phyloP scores from a whole-genome alignment of 1,284 basidiomycete genomes.

The Tranzscheliella williamsii region DNA sequence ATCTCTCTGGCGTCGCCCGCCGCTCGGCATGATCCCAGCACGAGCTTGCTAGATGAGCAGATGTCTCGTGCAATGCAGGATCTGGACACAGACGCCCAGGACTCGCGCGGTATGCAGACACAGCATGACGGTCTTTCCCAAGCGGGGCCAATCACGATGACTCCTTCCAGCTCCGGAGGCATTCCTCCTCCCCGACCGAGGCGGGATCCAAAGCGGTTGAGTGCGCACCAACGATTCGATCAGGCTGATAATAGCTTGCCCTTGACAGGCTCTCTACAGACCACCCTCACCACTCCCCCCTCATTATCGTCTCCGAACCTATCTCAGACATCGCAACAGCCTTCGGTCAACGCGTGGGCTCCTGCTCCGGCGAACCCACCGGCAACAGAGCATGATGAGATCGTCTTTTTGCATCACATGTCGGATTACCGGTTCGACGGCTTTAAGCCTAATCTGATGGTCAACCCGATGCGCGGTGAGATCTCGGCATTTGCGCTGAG shows the following conservation, averaged over 20 bases:
- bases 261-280: too few relatives aligned
- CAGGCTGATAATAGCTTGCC: too few relatives aligned
- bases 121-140: too few relatives aligned
- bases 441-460: slow-evolving; percentile 52
- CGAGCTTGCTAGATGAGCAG: slow-evolving; percentile 20
- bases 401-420: slow-evolving; percentile 28
- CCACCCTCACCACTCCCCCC: background rate
- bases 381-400: slow-evolving; percentile 12
- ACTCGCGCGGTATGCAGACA: too few relatives aligned
- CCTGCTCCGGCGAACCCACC: too few relatives aligned
- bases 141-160: background rate
- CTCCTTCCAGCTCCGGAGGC: background rate
- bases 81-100: slow-evolving; percentile 14
- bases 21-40: background rate
- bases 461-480: slow-evolving; percentile 47
- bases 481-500: slow-evolving; percentile 36
- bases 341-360: too few relatives aligned
- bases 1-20: slow-evolving; percentile 5
- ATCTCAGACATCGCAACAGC: too few relatives aligned
- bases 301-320: background rate
- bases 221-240: background rate
- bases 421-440: slow-evolving; percentile 34
- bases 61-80: slow-evolving; percentile 44
- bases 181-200: slow-evolving; percentile 28
- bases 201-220: slow-evolving; percentile 29